phyloP scores from a whole-genome alignment of 495 filamentous ascomycete species.

The Baudoinia panamericana region DNA sequence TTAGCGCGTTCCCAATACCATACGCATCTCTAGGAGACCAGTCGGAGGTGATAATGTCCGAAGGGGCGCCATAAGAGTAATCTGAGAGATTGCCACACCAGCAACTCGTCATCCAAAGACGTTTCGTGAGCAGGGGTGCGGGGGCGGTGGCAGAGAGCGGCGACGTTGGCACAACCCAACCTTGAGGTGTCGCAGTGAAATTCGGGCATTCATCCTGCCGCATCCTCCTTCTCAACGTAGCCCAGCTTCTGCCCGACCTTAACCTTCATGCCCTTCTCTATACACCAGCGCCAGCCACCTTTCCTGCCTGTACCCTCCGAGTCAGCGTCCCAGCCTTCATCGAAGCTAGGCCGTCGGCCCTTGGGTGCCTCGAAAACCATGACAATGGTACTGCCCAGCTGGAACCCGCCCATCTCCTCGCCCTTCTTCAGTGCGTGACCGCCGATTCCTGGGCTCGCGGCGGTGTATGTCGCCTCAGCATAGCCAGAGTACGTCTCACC shows the following conservation, averaged over 20 bases:
- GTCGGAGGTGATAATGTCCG: no score
- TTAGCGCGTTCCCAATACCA: no score
- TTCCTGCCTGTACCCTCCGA: conserved; percentile 35
- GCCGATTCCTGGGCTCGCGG: conserved; percentile 60
- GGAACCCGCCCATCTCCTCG: conserved; percentile 97
- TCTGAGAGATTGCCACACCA: no score
- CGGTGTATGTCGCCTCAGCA: conserved; percentile 76
- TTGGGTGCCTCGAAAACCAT: conserved; percentile 92
- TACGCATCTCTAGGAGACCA: no score
- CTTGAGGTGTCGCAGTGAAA: no score
- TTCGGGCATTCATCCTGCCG: no score
- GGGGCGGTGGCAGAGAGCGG: no score
- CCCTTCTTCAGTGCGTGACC: conserved; percentile 75
- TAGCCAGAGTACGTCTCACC: conserved; percentile 78
- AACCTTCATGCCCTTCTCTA: conserved; percentile 74
- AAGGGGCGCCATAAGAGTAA: no score
- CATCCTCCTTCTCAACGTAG: conserved; percentile 35
- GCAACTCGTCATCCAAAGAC: no score
- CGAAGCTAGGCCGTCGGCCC: conserved; percentile 46
- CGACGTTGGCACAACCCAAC: no score
- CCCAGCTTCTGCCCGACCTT: conserved; percentile 82
- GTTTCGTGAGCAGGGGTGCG: no score
- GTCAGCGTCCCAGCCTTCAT: conserved; percentile 40
- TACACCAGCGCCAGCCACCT: conserved; percentile 68
- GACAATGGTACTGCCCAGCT: conserved; percentile 89